phyloP scores from a whole-genome alignment of 2,329 filamentous ascomycete genomes.

The Aspergillus calidoustus region DNA sequence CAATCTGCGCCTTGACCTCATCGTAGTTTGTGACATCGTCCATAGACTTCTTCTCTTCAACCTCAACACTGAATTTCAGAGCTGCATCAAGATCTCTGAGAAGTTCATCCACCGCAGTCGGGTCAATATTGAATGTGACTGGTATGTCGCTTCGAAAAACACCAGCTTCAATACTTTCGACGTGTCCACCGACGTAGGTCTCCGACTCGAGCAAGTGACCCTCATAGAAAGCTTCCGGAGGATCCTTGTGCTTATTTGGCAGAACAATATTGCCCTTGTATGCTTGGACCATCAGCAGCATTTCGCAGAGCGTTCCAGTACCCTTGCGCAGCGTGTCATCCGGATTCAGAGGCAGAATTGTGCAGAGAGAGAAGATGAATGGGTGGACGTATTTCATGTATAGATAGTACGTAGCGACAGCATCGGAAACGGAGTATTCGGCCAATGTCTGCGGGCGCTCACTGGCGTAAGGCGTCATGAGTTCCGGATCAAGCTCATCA shows the following conservation, averaged over 20 bases:
- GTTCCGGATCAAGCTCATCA: slow-evolving; percentile 93
- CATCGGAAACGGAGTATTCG: slow-evolving; percentile 98
- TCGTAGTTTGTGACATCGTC: slow-evolving; percentile 82
- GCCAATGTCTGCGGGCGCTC: slow-evolving; percentile 93
- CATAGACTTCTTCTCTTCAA: slow-evolving; percentile 81
- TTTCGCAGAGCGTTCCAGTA: slow-evolving; percentile 98
- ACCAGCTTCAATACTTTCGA: slow-evolving; percentile 98
- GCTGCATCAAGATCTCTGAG: slow-evolving; percentile 84
- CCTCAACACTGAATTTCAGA: slow-evolving; percentile 81
- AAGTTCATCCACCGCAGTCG: slow-evolving; percentile 86
- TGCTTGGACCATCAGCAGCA: slow-evolving; percentile 98
- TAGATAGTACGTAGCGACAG: slow-evolving; percentile 96
- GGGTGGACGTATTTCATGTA: slow-evolving; percentile 99
- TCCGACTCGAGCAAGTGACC: slow-evolving; percentile 95
- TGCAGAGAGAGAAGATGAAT: slow-evolving; percentile 98
- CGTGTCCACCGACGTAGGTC: slow-evolving; percentile 97
- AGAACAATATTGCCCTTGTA: slow-evolving; percentile 90
- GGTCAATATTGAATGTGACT: slow-evolving; percentile 89
- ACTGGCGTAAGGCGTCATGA: slow-evolving; percentile 88
- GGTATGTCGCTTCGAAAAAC: slow-evolving; percentile 97
- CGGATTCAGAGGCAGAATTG: slow-evolving; percentile 88
- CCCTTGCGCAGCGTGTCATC: slow-evolving; percentile 94
- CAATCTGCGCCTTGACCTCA: slow-evolving; percentile 82
- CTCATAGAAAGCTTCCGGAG: slow-evolving; percentile 93
- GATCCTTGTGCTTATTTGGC: slow-evolving; percentile 92